phyloP scores from a whole-genome alignment of 169 alveolate genomes.

The Miamiensis avidus region DNA sequence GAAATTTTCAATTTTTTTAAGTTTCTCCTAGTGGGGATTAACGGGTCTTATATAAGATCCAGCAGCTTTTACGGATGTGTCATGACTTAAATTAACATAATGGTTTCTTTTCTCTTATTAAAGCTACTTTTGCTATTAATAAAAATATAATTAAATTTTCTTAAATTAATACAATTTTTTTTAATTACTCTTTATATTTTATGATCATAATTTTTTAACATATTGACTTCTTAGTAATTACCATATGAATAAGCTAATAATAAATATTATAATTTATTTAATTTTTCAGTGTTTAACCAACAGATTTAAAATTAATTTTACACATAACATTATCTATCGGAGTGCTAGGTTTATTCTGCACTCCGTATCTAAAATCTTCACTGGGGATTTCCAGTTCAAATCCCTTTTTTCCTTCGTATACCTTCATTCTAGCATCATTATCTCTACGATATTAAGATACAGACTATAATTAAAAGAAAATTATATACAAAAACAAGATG shows the following conservation, averaged over 20 bases:
- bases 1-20: background rate
- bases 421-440: conserved; percentile 6
- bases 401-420: conserved; percentile 13
- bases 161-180: too few relatives aligned
- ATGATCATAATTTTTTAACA: background rate
- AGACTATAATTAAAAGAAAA: background rate
- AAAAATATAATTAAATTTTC: background rate
- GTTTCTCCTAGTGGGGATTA: background rate
- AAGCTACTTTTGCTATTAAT: background rate
- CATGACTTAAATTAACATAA: background rate
- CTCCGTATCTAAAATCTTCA: conserved; percentile 19
- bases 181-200: background rate
- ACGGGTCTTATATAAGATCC: background rate
- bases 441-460: background rate
- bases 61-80: background rate
- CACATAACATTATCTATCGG: background rate
- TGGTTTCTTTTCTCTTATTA: background rate
- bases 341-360: background rate
- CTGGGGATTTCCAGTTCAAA: background rate
- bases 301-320: background rate
- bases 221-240: background rate
- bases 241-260: background rate
- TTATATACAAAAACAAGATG: too few relatives aligned
- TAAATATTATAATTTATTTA: too few relatives aligned
- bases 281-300: background rate